Evolutionary conservation across 106 monocot species (phyloP), one percentile per base, ranked within the genome.

Genomic region (Amphibolis antarctica): DNA sequence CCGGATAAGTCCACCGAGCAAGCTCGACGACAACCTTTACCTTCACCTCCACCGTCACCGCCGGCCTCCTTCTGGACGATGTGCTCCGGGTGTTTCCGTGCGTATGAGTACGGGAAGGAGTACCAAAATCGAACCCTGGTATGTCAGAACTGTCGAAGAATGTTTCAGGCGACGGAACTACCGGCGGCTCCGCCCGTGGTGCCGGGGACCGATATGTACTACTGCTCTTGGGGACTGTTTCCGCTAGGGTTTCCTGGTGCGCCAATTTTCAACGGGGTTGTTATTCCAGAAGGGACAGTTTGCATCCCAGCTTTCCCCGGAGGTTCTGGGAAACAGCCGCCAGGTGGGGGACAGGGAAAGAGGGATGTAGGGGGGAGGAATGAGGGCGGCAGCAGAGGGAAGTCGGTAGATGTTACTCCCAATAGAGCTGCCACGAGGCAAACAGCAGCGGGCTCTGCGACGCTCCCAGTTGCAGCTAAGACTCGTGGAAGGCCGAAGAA

Each of bases 161-260:
- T 66, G 6, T 92, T 92, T 63, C 57, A 36, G 1, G 86, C 86
- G 17, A 24, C 62, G 19, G 81, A 62, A 65, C 19, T 92, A 60
- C 18, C 61, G 6, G 64, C 63, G 31, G 59, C 75, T 22, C 92
- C 92, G 1, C 79, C 81, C 3, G 61, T 80, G 30, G 92, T 92
- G 27, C 84, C 86, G 1, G 86, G 82, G 15, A 77, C 81, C 1
- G 81, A 92, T 28, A 67, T 65, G 67, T 92, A 92, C 27, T 92
- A 79, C 65, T 92, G 92, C 69, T 69, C 75, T 0, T 92, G 92
- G 92, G 92, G 84, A 0, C 79, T 84, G 61, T 81, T 75, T 59
- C 92, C 92, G 9, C 60, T 92, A 4, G 92, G 92, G 42, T 81
- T 78, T 51, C 83, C 83, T 0, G 73, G 67, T 24, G 63, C 67